Evolutionary conservation across 2,329 filamentous ascomycete genomes (phyloP).

Genomic region (Curvularia hawaiiensis): DNA sequence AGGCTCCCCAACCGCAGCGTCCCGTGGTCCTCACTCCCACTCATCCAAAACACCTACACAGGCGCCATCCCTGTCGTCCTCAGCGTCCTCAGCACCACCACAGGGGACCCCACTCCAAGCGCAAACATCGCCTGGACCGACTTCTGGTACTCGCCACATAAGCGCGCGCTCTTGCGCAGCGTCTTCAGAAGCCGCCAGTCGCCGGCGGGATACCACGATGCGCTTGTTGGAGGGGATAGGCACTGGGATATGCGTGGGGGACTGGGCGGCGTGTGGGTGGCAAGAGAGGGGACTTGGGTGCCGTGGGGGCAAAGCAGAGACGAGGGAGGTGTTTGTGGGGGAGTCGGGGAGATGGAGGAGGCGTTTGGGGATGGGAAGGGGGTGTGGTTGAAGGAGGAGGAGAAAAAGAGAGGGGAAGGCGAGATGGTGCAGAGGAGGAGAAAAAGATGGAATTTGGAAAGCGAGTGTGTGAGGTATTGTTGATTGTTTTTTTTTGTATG

Average conservation of each 20-base stretch:
- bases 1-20: slow-evolving; percentile 49
- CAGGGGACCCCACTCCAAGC: slow-evolving; percentile 3
- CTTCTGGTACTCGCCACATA: slow-evolving; percentile 57
- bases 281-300: slow-evolving; percentile 53
- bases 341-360: slow-evolving; percentile 47
- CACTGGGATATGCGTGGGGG: slow-evolving; percentile 59
- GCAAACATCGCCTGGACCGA: slow-evolving; percentile 48
- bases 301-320: slow-evolving; percentile 49
- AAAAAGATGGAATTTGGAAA: slow-evolving; percentile 1
- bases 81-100: slow-evolving; percentile 18
- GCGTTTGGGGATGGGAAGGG: slow-evolving; percentile 57
- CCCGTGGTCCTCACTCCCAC: slow-evolving; percentile 51
- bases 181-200: slow-evolving; percentile 54
- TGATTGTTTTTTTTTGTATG: neutral
- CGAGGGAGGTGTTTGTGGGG: slow-evolving; percentile 47
- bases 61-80: slow-evolving; percentile 53
- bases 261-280: slow-evolving; percentile 61
- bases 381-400: slow-evolving; percentile 42
- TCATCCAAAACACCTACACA: slow-evolving; percentile 57
- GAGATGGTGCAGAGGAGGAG: neutral
- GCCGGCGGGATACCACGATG: slow-evolving; percentile 50
- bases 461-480: slow-evolving; percentile 5
- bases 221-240: slow-evolving; percentile 53
- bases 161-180: slow-evolving; percentile 56
- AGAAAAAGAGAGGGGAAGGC: neutral